Percentiles rank a stretch among this genome's conserved stretches.
Conservation (phyloP, 1,284 basidiomycete genomes). For the Crocinoboletus sp. region DNA sequence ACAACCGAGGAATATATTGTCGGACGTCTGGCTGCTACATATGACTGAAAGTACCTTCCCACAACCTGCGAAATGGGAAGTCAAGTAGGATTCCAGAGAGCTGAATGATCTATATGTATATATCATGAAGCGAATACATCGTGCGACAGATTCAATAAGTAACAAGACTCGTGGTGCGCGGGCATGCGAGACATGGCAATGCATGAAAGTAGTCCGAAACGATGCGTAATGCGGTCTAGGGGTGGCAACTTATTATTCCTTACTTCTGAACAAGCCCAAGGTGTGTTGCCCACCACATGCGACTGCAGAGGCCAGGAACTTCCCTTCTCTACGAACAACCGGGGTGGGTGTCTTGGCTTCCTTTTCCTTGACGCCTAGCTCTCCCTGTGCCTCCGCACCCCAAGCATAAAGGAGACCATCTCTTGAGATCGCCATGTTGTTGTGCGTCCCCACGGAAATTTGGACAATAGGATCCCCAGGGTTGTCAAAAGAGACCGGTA, state of each 20-base stretch:
- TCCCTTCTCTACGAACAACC: conserved; percentile 65
- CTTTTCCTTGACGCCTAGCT: conserved; percentile 58
- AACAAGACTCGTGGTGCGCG: conserved; percentile 11
- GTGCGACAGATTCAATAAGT: conserved; percentile 27
- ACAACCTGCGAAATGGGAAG: too few species aligned
- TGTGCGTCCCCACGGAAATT: conserved; percentile 75
- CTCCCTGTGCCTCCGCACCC: conserved; percentile 79
- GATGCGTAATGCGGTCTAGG: conserved; percentile 17
- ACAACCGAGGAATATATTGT: conserved; percentile 78
- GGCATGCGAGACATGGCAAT: conserved; percentile 10
- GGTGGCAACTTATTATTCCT: conserved; percentile 25
- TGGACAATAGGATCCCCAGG: conserved; percentile 66
- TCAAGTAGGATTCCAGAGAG: conserved; percentile 1
- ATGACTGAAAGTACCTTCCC: conserved; percentile 24
- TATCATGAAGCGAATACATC: conserved; percentile 20
- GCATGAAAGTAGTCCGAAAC: conserved; percentile 17
- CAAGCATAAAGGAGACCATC: conserved; percentile 82
- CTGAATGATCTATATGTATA: conserved; percentile 10
- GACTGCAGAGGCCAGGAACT: conserved; percentile 56
- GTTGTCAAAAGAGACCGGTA: conserved; percentile 61
- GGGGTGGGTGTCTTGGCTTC: conserved; percentile 54
- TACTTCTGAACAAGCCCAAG: conserved; percentile 63
- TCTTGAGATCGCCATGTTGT: conserved; percentile 77
- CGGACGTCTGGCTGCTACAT: conserved; percentile 60
- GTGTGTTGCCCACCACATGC: conserved; percentile 73